These are phyloP conservation scores for Rhodamnia argentea DNA, from an alignment of 345 rosid species.

Conservation along the genomic window DNA sequence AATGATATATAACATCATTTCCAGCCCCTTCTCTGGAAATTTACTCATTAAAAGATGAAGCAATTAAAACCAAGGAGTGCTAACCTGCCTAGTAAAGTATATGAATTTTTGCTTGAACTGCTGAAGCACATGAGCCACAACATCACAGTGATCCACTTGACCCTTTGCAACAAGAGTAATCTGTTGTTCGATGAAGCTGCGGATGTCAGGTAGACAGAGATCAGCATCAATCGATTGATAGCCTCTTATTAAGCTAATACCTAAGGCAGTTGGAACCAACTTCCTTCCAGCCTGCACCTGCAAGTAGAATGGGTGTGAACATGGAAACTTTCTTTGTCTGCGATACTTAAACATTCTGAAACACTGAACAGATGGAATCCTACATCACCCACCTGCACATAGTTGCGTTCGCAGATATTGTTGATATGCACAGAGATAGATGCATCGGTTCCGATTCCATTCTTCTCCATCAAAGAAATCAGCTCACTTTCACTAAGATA, in stretches of 20 bases:
- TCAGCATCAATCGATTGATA: slow-evolving; percentile 93
- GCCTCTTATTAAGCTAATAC: slow-evolving; percentile 84
- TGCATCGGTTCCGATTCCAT: slow-evolving; percentile 97
- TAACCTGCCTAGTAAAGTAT: slow-evolving; percentile 84
- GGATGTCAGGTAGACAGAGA: slow-evolving; percentile 93
- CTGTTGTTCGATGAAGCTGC: slow-evolving; percentile 97
- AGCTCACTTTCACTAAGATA: slow-evolving; percentile 93
- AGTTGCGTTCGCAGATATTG: slow-evolving; percentile 94
- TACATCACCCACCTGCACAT: slow-evolving; percentile 62
- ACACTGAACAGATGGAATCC: not conserved
- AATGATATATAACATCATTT: not conserved
- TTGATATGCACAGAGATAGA: slow-evolving; percentile 88
- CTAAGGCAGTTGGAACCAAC: slow-evolving; percentile 84
- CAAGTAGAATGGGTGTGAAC: slow-evolving; percentile 3
- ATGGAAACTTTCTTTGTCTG: not conserved
- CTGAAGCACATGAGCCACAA: slow-evolving; percentile 68
- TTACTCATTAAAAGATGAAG: not conserved
- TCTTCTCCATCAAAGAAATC: slow-evolving; percentile 91
- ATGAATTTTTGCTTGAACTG: slow-evolving; percentile 73
- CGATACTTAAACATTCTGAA: slow-evolving; percentile 1
- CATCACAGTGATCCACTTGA: slow-evolving; percentile 63
- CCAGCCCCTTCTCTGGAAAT: not conserved
- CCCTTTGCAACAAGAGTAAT: slow-evolving; percentile 91
- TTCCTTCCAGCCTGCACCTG: slow-evolving; percentile 88
- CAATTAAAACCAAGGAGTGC: not conserved